These are phyloP conservation scores for Cystobasidium sp. DNA, from an alignment of 1,284 basidiomycete species.

Conservation along the genomic window DNA sequence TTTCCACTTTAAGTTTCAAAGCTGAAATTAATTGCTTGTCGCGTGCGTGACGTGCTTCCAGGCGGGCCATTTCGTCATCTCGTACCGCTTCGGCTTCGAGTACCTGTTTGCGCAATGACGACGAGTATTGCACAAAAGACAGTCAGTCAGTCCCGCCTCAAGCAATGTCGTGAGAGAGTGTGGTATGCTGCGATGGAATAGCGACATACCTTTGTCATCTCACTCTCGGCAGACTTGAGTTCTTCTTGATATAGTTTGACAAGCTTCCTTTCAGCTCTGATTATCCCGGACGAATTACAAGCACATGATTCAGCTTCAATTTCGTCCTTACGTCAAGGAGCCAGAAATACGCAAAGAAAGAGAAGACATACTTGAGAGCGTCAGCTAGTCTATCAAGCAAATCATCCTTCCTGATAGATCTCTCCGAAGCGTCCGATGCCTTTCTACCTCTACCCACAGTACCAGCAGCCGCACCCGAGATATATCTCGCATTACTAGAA, in stretches of 20 bases:
- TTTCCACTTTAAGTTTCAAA: constrained; percentile 24
- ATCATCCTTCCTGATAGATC: constrained; percentile 40
- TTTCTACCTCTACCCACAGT: constrained; percentile 7
- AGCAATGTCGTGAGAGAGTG: too few species aligned
- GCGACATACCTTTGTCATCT: constrained; percentile 16
- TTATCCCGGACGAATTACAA: neutral
- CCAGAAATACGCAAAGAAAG: neutral
- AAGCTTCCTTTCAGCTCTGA: constrained; percentile 35
- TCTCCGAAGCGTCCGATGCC: constrained; percentile 20
- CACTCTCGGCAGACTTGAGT: constrained; percentile 19
- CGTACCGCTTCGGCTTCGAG: constrained; percentile 33
- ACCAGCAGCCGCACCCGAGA: neutral
- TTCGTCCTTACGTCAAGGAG: neutral
- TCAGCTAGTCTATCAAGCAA: constrained; percentile 36
- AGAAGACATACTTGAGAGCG: constrained; percentile 33
- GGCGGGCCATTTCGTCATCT: constrained; percentile 37
- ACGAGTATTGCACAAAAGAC: neutral
- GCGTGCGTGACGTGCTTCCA: constrained; percentile 28
- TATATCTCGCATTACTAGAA: constrained; percentile 1
- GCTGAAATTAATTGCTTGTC: constrained; percentile 42
- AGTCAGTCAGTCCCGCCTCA: too few species aligned
- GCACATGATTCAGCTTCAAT: neutral
- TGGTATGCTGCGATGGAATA: neutral
- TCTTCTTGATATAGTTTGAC: constrained; percentile 26
- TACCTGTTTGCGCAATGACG: neutral